Conservation (phyloP, 2,329 filamentous ascomycete species). For the Chaetomiaceae sp. region DNA sequence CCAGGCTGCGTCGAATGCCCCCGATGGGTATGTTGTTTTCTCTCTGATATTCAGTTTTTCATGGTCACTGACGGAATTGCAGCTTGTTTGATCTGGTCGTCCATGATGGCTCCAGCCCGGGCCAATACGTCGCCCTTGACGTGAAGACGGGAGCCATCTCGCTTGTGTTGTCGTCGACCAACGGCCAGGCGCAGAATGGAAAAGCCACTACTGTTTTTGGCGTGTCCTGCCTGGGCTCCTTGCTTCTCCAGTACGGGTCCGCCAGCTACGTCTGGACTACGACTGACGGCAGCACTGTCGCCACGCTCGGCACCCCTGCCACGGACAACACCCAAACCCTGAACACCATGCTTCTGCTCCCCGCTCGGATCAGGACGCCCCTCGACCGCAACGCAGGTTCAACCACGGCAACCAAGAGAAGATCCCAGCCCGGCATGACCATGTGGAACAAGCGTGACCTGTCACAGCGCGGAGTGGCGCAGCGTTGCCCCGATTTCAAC, state of each 20-base stretch:
- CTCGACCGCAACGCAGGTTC: not conserved
- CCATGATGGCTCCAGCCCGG: not conserved
- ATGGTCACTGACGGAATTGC: no score
- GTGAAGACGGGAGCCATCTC: not conserved
- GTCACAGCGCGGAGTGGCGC: not conserved
- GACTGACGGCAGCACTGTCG: not conserved
- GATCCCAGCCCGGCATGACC: not conserved
- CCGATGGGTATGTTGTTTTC: not conserved
- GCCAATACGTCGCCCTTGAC: not conserved
- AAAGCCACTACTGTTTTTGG: not conserved
- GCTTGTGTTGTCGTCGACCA: not conserved
- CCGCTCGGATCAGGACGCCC: not conserved
- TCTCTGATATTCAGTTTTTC: no score
- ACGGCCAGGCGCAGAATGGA: not conserved
- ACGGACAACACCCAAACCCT: not conserved
- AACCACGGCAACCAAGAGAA: not conserved
- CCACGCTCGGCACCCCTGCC: not conserved
- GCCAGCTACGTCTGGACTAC: not conserved
- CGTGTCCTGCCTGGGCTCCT: not conserved
- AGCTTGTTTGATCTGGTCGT: not conserved
- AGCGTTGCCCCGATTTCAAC: not conserved
- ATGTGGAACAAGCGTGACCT: not conserved
- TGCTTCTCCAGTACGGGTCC: not conserved
- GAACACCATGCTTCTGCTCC: not conserved
- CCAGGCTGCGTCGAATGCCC: not conserved